phyloP scores from a whole-genome alignment of 1,284 basidiomycete genomes.

The Rhodofomes roseus region DNA sequence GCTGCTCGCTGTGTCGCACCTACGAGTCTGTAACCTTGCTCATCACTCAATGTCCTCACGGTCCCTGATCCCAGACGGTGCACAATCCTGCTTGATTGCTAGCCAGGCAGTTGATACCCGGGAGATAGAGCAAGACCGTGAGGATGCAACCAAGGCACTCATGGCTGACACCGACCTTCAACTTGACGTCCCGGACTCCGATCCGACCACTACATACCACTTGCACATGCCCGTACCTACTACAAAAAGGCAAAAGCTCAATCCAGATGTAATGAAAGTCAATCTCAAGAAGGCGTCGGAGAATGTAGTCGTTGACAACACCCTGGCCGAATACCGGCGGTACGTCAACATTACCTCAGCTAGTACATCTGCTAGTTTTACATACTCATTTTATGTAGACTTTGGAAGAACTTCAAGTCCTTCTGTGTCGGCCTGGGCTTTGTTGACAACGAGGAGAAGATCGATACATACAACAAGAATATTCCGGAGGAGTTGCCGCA shows the following conservation, averaged over 20 bases:
- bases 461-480: background rate
- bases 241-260: background rate
- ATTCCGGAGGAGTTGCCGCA: background rate
- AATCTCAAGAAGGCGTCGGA: background rate
- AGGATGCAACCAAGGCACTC: background rate
- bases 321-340: background rate
- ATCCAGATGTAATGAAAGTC: background rate
- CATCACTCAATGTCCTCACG: too few species aligned
- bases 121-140: background rate
- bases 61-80: background rate
- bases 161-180: background rate
- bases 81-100: background rate
- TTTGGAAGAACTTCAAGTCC: background rate
- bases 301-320: background rate
- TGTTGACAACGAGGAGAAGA: background rate
- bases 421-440: background rate
- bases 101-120: background rate
- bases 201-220: too few species aligned
- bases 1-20: background rate
- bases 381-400: background rate
- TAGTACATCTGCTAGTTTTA: background rate
- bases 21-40: background rate
- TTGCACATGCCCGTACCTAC: background rate
- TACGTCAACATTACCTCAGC: background rate
- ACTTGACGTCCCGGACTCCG: too few species aligned